These are phyloP conservation scores for Harringtonia lauricola DNA, from an alignment of 2,329 filamentous ascomycete genomes.

Conservation along the genomic window DNA sequence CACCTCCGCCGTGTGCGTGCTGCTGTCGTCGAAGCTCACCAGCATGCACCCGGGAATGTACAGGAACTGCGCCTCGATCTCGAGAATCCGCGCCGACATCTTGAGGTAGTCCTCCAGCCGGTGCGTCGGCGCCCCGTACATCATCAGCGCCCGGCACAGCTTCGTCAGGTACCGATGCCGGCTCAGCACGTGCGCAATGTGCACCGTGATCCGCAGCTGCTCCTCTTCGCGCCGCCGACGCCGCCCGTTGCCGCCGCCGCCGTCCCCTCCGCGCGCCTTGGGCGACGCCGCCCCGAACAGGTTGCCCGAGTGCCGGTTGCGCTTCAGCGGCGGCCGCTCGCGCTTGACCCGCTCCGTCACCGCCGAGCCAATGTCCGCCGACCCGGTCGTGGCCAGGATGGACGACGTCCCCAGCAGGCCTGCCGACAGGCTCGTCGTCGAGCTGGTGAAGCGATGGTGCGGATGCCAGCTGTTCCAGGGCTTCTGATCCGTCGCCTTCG, in stretches of 20 bases:
- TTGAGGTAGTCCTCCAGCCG: conserved; percentile 84
- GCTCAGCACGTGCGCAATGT: conserved; percentile 59
- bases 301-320: conserved; percentile 8
- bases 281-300: conserved; percentile 7
- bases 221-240: conserved; percentile 16
- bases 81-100: conserved; percentile 79
- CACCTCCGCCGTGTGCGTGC: conserved; percentile 69
- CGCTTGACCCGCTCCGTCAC: conserved; percentile 32
- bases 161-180: conserved; percentile 76
- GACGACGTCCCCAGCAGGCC: conserved; percentile 44
- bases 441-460: conserved; percentile 6
- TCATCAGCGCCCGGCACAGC: conserved; percentile 78
- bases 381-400: conserved; percentile 36
- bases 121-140: conserved; percentile 83
- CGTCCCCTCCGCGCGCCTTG: not conserved
- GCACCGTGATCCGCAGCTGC: conserved; percentile 36
- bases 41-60: conserved; percentile 93
- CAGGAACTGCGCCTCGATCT: conserved; percentile 80
- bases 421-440: conserved; percentile 26
- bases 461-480: conserved; percentile 8
- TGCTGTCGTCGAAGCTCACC: conserved; percentile 71
- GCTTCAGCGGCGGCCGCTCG: conserved; percentile 15
- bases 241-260: conserved; percentile 10
- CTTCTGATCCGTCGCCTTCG: conserved; percentile 1
- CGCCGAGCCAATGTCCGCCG: conserved; percentile 30